Conservation (phyloP, 2,329 filamentous ascomycete genomes). For the Dactylellina parvicollis region DNA sequence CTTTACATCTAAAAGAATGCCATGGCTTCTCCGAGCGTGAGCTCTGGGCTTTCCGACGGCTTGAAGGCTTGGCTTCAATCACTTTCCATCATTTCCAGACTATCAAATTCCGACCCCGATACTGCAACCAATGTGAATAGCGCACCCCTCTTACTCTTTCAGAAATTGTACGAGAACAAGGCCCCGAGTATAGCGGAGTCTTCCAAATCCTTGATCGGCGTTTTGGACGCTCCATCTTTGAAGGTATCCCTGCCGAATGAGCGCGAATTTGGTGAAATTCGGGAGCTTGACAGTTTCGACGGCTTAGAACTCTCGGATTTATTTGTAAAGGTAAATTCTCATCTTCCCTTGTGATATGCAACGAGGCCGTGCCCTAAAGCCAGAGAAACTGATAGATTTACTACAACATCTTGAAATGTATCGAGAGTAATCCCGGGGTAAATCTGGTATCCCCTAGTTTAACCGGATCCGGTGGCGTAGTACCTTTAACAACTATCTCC, state of each 20-base stretch:
- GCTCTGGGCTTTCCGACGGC: too few species aligned
- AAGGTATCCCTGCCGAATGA: not conserved
- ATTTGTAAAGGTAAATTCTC: conserved; percentile 28
- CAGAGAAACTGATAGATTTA: conserved; percentile 20
- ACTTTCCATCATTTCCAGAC: not conserved
- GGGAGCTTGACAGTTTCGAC: not conserved
- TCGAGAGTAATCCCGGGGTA: not conserved
- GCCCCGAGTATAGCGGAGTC: not conserved
- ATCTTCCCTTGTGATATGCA: not conserved
- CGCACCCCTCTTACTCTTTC: not conserved
- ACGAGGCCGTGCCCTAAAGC: not conserved
- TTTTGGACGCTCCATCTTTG: not conserved
- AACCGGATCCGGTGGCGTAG: not conserved
- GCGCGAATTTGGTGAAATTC: not conserved
- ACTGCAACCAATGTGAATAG: not conserved
- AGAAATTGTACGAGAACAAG: not conserved
- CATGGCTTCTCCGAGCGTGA: too few species aligned
- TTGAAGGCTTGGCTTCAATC: not conserved
- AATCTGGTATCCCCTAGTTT: conserved; percentile 6
- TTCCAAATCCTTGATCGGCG: not conserved
- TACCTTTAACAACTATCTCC: conserved; percentile 34
- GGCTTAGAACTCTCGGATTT: conserved; percentile 5
- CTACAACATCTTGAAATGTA: conserved; percentile 17
- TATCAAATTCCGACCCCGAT: not conserved
- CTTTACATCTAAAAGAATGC: too few species aligned